A percentile compares a stretch with the other conserved stretches of the same genome.
Evolutionary conservation across 2,329 filamentous ascomycete genomes (phyloP).

Genomic region (Thielaviopsis euricoi): DNA sequence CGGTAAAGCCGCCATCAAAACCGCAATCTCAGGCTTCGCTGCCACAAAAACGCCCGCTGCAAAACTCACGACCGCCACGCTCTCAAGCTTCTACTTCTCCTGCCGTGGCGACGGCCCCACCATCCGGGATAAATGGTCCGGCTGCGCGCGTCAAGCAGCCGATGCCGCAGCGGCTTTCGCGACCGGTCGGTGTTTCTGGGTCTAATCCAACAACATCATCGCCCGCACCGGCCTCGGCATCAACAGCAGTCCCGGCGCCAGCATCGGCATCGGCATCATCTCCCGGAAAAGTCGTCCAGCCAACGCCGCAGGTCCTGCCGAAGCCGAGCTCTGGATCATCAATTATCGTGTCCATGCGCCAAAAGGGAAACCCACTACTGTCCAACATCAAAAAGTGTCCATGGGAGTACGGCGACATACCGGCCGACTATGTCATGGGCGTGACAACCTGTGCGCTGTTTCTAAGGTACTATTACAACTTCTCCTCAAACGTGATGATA

Average conservation of each 20-base stretch:
- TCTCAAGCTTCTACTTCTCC: too few relatives aligned
- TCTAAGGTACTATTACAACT: conserved; percentile 35
- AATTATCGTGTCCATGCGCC: conserved; percentile 78
- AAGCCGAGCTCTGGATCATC: conserved; percentile 48
- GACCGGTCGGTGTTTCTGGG: conserved; percentile 13
- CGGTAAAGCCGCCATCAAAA: neutral
- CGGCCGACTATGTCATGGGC: conserved; percentile 81
- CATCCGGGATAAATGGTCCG: neutral
- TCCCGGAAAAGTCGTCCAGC: conserved; percentile 54
- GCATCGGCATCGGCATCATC: conserved; percentile 18
- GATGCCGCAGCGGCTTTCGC: conserved; percentile 39
- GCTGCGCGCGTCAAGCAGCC: conserved; percentile 24
- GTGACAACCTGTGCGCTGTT: conserved; percentile 81
- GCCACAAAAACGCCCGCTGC: neutral
- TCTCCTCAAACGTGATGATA: neutral
- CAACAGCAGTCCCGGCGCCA: neutral
- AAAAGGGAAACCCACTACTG: conserved; percentile 89
- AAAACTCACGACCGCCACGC: neutral
- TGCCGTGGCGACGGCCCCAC: too few relatives aligned
- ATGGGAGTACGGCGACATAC: conserved; percentile 97
- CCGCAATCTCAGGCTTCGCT: conserved; percentile 12
- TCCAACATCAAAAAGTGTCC: conserved; percentile 64
- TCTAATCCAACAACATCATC: conserved; percentile 16
- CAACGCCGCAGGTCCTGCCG: conserved; percentile 71
- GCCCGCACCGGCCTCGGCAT: conserved; percentile 18